Evolutionary conservation across 345 rosid species (phyloP).

Genomic region (Aegle marmelos): DNA sequence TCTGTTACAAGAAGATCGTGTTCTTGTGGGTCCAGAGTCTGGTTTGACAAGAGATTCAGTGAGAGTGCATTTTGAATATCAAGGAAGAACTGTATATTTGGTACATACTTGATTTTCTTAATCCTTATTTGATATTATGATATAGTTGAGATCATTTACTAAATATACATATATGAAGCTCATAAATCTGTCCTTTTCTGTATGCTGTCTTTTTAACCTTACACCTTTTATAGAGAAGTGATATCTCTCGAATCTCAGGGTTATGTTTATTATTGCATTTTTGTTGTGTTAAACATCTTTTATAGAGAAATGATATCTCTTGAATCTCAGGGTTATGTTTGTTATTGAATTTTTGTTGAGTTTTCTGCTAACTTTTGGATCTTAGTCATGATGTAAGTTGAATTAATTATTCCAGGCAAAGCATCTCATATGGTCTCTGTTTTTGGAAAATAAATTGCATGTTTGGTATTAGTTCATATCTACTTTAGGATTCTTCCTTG

Average conservation of each 20-base stretch:
- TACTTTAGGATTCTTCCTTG: neutral
- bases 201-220: no score
- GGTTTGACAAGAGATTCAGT: conserved; percentile 96
- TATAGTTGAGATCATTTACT: neutral
- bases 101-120: conserved; percentile 33
- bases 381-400: neutral
- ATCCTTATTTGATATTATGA: neutral
- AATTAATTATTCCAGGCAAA: neutral
- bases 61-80: conserved; percentile 74
- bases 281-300: no score
- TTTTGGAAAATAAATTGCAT: neutral
- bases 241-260: no score
- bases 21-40: conserved; percentile 94
- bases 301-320: no score
- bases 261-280: no score
- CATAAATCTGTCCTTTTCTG: neutral
- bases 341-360: neutral
- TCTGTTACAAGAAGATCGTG: conserved; percentile 89
- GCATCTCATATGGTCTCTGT: neutral
- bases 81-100: conserved; percentile 81
- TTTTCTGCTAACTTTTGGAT: neutral
- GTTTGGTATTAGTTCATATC: neutral
- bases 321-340: neutral
- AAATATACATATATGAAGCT: neutral
- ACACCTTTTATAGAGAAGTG: no score